Percentiles rank a stretch among this genome's conserved stretches.
phyloP scores from a whole-genome alignment of 2,329 filamentous ascomycete genomes.

The Exophiala sp. region DNA sequence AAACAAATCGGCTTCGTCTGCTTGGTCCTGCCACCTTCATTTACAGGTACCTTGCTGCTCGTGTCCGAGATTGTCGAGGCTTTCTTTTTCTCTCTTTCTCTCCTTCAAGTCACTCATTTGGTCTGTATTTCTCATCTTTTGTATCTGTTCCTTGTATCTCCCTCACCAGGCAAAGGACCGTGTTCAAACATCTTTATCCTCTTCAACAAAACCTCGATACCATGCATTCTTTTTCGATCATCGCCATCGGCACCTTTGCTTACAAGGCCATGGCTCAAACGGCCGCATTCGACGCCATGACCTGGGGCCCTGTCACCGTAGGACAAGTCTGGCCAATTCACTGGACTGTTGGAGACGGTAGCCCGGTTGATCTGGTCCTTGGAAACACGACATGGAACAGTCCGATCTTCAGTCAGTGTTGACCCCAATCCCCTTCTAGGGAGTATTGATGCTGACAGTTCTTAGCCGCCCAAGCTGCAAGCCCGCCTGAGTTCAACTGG shows the following conservation, averaged over 20 bases:
- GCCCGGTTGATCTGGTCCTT: constrained; percentile 19
- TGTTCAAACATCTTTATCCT: neutral
- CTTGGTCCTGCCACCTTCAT: constrained; percentile 4
- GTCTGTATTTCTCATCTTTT: constrained; percentile 1
- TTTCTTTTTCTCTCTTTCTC: neutral
- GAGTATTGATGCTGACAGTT: neutral
- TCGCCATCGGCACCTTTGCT: constrained; percentile 20
- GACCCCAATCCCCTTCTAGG: neutral
- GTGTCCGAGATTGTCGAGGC: neutral
- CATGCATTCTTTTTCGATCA: constrained; percentile 10
- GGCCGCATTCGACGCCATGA: constrained; percentile 19
- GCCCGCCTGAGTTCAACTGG: constrained; percentile 20
- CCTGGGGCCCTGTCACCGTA: constrained; percentile 18
- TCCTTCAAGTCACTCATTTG: constrained; percentile 5
- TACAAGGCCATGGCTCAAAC: constrained; percentile 18
- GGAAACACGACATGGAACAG: constrained; percentile 20
- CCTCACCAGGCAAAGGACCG: neutral
- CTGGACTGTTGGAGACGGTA: constrained; percentile 21
- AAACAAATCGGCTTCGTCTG: constrained; percentile 1
- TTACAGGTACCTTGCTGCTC: constrained; percentile 1
- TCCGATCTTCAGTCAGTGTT: constrained; percentile 21
- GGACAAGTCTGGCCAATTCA: constrained; percentile 22
- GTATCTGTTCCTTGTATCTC: neutral
- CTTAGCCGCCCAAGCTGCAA: constrained; percentile 14
- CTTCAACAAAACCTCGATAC: neutral